Base-by-base conservation (phyloP, 495 filamentous ascomycete species). In the Penicillium coprophilum region DNA sequence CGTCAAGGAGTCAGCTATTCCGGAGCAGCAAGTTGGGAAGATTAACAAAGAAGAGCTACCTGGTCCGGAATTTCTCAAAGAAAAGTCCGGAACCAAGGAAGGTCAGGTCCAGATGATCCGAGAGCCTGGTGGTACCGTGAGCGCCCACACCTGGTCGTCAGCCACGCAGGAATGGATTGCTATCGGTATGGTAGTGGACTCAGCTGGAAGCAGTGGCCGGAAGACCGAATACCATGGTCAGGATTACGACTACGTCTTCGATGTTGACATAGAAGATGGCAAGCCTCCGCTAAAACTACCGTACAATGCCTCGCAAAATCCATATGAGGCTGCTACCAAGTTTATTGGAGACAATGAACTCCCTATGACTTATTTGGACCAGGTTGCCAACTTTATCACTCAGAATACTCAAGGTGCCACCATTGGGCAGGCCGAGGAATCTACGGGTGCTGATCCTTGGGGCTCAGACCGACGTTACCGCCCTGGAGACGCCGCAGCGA, bases 161-260 rank as follows among this genome's bases (percentile, higher is more conserved):
- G 77, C 80, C 6, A 78, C 80, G 6, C 77, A 78, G 43, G 76
- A 82, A 62, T 99, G 94, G 94, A 81, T 90, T 48, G 87, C 86
- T 54, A 85, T 98, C 3, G 94, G 94, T 46, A 96, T 91, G 0
- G 95, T 97, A 15, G 94, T 99, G 17, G 92, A 96, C 55, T 84
- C 90, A 3, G 87, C 86, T 32, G 93, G 87, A 31, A 94, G 90
- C 66, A 90, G 85, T 56, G 87, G 89, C 4, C 80, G 80, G 44
- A 90, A 89, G 68, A 85, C 80, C 12, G 75, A 87, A 40, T 89
- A 92, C 65, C 70, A 86, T 2, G 95, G 95, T 21, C 85, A 92
- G 68, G 90, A 96, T 53, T 99, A 95, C 67, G 95, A 99, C 63
- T 97, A 90, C 68, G 95, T 99, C 46, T 99, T 97, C 60, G 93